A percentile compares a stretch with the other conserved stretches of the same genome.
These are phyloP conservation scores for Hibiscus trionum DNA, from an alignment of 345 rosid species.

Conservation along the genomic window DNA sequence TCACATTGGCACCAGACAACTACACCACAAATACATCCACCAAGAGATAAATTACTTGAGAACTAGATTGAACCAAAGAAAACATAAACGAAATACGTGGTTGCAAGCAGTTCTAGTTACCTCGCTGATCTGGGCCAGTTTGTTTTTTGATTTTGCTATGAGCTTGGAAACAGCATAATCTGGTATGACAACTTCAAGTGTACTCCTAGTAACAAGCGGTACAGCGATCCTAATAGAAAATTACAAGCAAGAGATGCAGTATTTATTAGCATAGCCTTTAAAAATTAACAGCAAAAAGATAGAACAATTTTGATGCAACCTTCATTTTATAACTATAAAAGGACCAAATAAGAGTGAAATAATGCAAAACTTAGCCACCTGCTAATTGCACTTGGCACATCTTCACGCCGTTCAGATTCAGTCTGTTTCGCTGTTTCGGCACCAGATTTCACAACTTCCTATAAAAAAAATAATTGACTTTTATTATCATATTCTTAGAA, in stretches of 20 bases:
- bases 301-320: background rate
- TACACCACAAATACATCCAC: slow-evolving; percentile 18
- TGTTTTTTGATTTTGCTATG: slow-evolving; percentile 74
- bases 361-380: slow-evolving; percentile 38
- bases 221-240: slow-evolving; percentile 44
- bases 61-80: background rate
- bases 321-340: background rate
- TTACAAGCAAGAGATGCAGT: background rate
- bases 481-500: slow-evolving; percentile 5
- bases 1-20: slow-evolving; percentile 92
- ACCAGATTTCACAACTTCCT: slow-evolving; percentile 58
- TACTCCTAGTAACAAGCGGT: slow-evolving; percentile 90
- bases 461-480: slow-evolving; percentile 18
- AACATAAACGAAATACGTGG: background rate
- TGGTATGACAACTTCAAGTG: slow-evolving; percentile 88
- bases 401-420: slow-evolving; percentile 71
- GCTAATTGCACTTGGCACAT: slow-evolving; percentile 38
- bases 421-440: slow-evolving; percentile 39
- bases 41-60: background rate
- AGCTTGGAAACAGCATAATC: slow-evolving; percentile 80
- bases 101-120: slow-evolving; percentile 28
- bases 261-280: background rate
- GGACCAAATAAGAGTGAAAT: background rate
- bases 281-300: background rate
- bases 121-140: slow-evolving; percentile 93